phyloP scores from a whole-genome alignment of 129 eudicot genomes.

The Flaveria trinervia region DNA sequence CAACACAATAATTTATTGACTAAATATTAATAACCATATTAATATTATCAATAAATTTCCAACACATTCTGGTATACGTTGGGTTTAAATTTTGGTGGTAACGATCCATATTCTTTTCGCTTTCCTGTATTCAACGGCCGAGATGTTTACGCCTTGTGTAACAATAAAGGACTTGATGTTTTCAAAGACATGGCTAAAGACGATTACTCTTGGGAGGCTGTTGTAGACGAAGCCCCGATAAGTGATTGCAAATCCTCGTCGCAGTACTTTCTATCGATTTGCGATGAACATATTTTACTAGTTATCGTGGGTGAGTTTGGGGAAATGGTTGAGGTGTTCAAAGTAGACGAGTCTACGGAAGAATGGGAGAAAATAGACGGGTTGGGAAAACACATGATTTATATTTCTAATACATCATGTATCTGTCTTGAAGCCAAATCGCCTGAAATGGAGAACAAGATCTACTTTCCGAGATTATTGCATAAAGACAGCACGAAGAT shows the following conservation, averaged over 20 bases:
- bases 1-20: no score
- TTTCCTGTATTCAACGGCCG: neutral
- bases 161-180: neutral
- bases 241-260: neutral
- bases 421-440: neutral
- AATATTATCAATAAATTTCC: no score
- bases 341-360: neutral
- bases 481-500: neutral
- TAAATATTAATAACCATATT: no score
- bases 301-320: neutral
- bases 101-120: neutral
- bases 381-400: neutral
- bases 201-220: neutral
- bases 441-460: neutral
- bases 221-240: neutral
- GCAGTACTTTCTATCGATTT: neutral
- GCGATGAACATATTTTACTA: neutral
- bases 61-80: neutral
- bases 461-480: neutral
- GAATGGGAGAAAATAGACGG: neutral
- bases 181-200: neutral
- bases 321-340: neutral
- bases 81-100: neutral
- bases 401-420: neutral
- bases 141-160: slow-evolving; percentile 1